These are phyloP conservation scores for Hirsutella rhossiliensis DNA, from an alignment of 2,329 filamentous ascomycete genomes.

Conservation along the genomic window DNA sequence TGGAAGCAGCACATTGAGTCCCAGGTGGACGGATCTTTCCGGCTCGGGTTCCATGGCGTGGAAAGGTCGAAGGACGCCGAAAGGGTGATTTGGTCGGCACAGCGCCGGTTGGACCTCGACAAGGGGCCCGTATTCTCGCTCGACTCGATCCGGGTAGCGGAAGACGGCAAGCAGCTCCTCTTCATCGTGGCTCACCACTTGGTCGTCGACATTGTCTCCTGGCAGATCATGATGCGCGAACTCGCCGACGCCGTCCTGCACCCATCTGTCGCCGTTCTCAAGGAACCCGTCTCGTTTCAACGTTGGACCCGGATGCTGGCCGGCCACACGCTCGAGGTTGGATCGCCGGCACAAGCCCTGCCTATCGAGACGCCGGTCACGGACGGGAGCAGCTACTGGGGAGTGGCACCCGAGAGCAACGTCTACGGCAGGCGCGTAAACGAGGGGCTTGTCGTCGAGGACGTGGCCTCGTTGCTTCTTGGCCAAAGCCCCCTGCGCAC, in stretches of 20 bases:
- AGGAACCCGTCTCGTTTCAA: background rate
- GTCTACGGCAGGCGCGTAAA: background rate
- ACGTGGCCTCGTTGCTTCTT: background rate
- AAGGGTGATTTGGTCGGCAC: background rate
- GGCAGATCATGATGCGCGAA: background rate
- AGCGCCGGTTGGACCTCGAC: background rate
- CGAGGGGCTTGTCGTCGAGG: background rate
- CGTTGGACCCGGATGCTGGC: background rate
- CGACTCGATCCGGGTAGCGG: background rate
- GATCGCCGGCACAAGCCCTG: too few species aligned
- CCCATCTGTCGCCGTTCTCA: background rate
- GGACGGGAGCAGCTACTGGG: too few species aligned
- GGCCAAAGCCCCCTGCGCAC: background rate
- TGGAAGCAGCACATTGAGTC: too few species aligned
- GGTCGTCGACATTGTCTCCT: background rate
- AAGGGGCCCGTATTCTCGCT: background rate
- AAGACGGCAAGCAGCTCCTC: background rate
- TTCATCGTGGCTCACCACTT: background rate
- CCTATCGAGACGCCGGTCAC: too few species aligned
- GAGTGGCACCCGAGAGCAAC: too few species aligned
- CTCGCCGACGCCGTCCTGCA: background rate
- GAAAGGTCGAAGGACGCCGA: background rate
- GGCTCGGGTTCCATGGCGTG: background rate
- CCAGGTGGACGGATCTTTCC: constrained; percentile 2
- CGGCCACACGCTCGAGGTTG: too few species aligned